phyloP scores from a whole-genome alignment of 768 basidiomycete species.

The Hericium erinaceus region DNA sequence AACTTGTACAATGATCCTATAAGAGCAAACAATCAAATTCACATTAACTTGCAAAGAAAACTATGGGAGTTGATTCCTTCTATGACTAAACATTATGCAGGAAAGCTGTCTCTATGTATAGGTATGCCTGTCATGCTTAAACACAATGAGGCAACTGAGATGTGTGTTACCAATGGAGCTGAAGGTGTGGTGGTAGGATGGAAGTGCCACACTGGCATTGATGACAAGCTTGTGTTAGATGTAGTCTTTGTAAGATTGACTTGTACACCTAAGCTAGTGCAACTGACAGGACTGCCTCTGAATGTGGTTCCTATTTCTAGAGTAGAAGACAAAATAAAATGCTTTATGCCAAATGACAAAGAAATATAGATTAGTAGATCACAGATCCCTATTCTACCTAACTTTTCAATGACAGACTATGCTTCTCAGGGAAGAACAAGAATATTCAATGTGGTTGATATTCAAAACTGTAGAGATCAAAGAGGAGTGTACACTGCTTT shows the following conservation, averaged over 20 bases:
- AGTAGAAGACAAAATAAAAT: neutral
- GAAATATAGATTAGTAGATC: neutral
- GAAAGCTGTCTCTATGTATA: conserved; percentile 12
- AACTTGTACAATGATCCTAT: neutral
- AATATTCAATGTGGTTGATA: conserved; percentile 11
- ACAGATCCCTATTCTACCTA: conserved; percentile 13
- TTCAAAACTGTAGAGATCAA: conserved; percentile 5
- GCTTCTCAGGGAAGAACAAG: conserved; percentile 16
- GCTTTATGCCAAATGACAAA: conserved; percentile 4
- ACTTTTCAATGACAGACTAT: conserved; percentile 20
- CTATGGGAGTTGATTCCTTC: conserved; percentile 16
- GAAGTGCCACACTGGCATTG: neutral
- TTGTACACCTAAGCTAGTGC: neutral
- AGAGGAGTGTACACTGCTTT: conserved; percentile 17
- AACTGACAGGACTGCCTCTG: conserved; percentile 8
- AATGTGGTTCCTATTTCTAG: conserved; percentile 15
- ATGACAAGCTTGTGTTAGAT: conserved; percentile 1
- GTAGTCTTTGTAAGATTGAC: conserved; percentile 12
- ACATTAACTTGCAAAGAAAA: conserved; percentile 7
- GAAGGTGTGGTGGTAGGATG: conserved; percentile 14
- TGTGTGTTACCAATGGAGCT: conserved; percentile 18
- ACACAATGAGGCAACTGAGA: conserved; percentile 16
- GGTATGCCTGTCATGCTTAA: conserved; percentile 19
- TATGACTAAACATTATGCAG: conserved; percentile 10
- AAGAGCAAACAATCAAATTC: neutral